Percentiles rank a stretch among this genome's conserved stretches.
Conservation (phyloP, 2,329 filamentous ascomycete genomes). For the Periconia sp. region DNA sequence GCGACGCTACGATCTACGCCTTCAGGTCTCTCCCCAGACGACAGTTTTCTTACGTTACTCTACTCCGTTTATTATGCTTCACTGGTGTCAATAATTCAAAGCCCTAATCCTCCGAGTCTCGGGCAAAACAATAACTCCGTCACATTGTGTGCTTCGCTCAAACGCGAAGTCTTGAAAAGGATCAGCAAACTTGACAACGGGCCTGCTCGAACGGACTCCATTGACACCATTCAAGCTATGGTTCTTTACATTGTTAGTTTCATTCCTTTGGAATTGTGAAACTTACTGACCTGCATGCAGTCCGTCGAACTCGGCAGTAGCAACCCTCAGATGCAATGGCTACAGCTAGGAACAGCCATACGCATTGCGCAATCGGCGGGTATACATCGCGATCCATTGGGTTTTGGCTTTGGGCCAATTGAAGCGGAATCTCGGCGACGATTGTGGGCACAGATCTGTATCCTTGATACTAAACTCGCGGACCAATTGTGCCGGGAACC, state of each 20-base stretch:
- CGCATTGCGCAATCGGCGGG: slow-evolving; percentile 20
- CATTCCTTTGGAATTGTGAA: background rate
- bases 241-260: slow-evolving; percentile 18
- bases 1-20: background rate
- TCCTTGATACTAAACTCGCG: slow-evolving; percentile 70
- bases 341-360: slow-evolving; percentile 16
- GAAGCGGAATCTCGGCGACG: slow-evolving; percentile 70
- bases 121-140: slow-evolving; percentile 13
- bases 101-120: slow-evolving; percentile 13
- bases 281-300: slow-evolving; percentile 6
- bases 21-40: background rate
- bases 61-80: slow-evolving; percentile 23
- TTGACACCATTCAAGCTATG: slow-evolving; percentile 20
- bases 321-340: slow-evolving; percentile 14
- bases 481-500: slow-evolving; percentile 71
- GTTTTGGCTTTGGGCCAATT: slow-evolving; percentile 64
- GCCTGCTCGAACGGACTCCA: slow-evolving; percentile 7
- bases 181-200: slow-evolving; percentile 11
- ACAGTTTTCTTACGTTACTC: slow-evolving; percentile 15
- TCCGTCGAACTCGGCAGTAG: slow-evolving; percentile 12
- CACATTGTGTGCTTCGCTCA: slow-evolving; percentile 11
- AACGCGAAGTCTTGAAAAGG: slow-evolving; percentile 13
- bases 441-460: slow-evolving; percentile 74
- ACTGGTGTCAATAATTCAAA: slow-evolving; percentile 15
- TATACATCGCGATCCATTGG: slow-evolving; percentile 49